Conservation (phyloP, 257 asterid species). For the Datura wrightii region DNA sequence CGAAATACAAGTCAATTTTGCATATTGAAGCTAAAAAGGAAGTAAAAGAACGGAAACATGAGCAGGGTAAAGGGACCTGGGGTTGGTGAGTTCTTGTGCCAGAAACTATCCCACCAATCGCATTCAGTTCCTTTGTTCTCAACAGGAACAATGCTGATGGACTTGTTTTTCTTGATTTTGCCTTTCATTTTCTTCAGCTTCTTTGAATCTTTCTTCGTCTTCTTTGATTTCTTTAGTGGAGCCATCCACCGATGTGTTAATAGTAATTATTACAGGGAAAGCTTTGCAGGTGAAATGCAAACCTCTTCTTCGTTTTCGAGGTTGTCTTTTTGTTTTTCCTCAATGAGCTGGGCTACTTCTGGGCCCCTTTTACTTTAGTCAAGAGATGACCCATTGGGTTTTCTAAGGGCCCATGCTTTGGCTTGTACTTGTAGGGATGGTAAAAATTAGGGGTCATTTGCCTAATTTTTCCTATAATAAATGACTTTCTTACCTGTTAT, state of each 20-base stretch:
- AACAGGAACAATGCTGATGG: conserved; percentile 37
- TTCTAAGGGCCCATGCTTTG: background rate
- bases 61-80: conserved; percentile 44
- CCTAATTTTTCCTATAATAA: no score
- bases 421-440: no score
- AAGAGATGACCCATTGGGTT: background rate
- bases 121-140: conserved; percentile 74
- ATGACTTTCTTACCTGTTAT: no score
- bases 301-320: background rate
- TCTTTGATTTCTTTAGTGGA: conserved; percentile 69
- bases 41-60: background rate
- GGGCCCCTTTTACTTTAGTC: background rate
- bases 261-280: background rate
- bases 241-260: conserved; percentile 49
- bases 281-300: background rate
- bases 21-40: conserved; percentile 18
- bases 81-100: conserved; percentile 68
- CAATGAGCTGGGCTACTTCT: background rate
- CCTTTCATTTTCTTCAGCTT: conserved; percentile 63
- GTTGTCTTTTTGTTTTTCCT: background rate
- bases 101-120: conserved; percentile 94
- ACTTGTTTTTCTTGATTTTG: conserved; percentile 46
- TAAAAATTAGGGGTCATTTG: no score
- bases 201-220: conserved; percentile 60
- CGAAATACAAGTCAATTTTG: conserved; percentile 1